These are phyloP conservation scores for Saccharomycodes ludwigii DNA, from an alignment of 805 yeast genomes.

Conservation along the genomic window DNA sequence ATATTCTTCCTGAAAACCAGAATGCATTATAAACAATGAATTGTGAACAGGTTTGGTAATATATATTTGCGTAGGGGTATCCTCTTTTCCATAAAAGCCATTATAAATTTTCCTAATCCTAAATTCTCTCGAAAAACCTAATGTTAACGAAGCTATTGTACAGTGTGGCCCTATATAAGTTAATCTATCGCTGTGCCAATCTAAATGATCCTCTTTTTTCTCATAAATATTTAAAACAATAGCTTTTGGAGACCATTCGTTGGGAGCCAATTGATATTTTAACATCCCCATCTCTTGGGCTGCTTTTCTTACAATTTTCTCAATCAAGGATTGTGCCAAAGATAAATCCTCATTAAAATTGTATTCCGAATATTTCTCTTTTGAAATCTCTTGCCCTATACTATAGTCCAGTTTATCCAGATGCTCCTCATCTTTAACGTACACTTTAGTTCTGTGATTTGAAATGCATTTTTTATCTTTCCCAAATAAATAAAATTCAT, in stretches of 20 bases:
- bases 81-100: too few relatives aligned
- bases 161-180: constrained; percentile 65
- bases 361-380: constrained; percentile 7
- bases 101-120: constrained; percentile 35
- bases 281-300: constrained; percentile 22
- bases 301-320: constrained; percentile 29
- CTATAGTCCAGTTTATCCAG: constrained; percentile 9
- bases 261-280: constrained; percentile 26
- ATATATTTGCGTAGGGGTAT: constrained; percentile 12
- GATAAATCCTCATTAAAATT: constrained; percentile 34
- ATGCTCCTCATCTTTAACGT: too few relatives aligned
- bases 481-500: constrained; percentile 51
- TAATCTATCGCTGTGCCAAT: constrained; percentile 68
- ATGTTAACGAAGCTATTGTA: constrained; percentile 49
- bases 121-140: constrained; percentile 63
- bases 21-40: constrained; percentile 58
- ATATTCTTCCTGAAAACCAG: constrained; percentile 67
- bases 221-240: constrained; percentile 48
- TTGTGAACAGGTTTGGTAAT: constrained; percentile 55
- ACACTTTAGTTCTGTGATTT: constrained; percentile 37
- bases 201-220: constrained; percentile 40
- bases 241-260: constrained; percentile 39
- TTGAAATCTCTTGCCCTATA: too few relatives aligned
- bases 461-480: constrained; percentile 47
- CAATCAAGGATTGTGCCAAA: constrained; percentile 27